Percentiles rank a stretch among this genome's conserved stretches.
phyloP scores from a whole-genome alignment of 495 filamentous ascomycete species.

The Aspergillus kassunensis region DNA sequence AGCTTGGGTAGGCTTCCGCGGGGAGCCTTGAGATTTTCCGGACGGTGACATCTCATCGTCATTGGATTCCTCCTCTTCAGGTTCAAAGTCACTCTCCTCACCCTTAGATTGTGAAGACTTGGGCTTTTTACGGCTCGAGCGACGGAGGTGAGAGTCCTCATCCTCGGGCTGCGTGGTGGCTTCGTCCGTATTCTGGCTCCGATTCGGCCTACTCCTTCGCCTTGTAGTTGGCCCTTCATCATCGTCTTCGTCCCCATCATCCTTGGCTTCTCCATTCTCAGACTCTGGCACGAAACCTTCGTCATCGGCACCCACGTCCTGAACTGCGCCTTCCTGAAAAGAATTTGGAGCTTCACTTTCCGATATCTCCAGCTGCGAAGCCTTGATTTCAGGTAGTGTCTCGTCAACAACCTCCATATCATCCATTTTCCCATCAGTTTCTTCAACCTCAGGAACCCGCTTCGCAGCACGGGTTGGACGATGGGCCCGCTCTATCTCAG shows the following conservation, averaged over 20 bases:
- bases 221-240: slow-evolving; percentile 59
- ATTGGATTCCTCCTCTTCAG: slow-evolving; percentile 56
- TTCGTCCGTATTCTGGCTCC: slow-evolving; percentile 33
- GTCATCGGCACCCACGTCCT: slow-evolving; percentile 35
- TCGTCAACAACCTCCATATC: slow-evolving; percentile 32
- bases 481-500: slow-evolving; percentile 57
- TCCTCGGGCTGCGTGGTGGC: slow-evolving; percentile 17
- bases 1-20: slow-evolving; percentile 37
- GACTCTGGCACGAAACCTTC: slow-evolving; percentile 50
- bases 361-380: slow-evolving; percentile 36
- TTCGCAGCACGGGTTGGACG: slow-evolving; percentile 52
- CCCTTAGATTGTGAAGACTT: slow-evolving; percentile 54
- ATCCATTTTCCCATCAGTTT: slow-evolving; percentile 34
- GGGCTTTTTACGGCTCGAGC: slow-evolving; percentile 46
- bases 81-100: slow-evolving; percentile 86
- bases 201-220: slow-evolving; percentile 44
- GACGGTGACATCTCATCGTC: slow-evolving; percentile 59
- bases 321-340: slow-evolving; percentile 28
- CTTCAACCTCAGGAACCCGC: slow-evolving; percentile 54
- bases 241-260: slow-evolving; percentile 57
- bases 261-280: slow-evolving; percentile 40
- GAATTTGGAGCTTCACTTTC: slow-evolving; percentile 41
- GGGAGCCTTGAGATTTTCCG: slow-evolving; percentile 40
- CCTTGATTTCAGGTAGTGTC: slow-evolving; percentile 30
- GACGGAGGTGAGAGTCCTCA: slow-evolving; percentile 41